Evolutionary conservation across 2,329 filamentous ascomycete genomes (phyloP).

Genomic region (Colletotrichum lindemuthianum): DNA sequence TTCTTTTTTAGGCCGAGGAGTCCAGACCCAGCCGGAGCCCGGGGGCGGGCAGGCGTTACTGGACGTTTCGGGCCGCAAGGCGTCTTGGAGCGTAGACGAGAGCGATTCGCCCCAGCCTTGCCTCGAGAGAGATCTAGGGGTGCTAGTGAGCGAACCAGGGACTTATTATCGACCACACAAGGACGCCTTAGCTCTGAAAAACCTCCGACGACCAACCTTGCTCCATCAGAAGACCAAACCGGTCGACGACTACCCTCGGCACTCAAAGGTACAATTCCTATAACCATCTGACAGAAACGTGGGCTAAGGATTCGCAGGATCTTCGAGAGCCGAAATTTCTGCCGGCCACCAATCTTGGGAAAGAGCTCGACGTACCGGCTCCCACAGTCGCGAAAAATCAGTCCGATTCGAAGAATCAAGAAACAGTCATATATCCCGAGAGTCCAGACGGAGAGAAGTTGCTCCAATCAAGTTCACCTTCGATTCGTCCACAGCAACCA

Average conservation of each 20-base stretch:
- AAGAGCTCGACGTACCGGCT: background rate
- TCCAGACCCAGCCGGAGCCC: background rate
- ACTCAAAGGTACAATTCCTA: too few relatives aligned
- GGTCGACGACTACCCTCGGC: too few relatives aligned
- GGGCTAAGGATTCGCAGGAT: too few relatives aligned
- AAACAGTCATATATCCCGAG: background rate
- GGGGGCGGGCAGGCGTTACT: constrained; percentile 15
- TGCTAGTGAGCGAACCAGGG: too few relatives aligned
- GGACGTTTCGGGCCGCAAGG: constrained; percentile 12
- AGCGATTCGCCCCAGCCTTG: background rate
- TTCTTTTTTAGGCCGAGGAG: constrained; percentile 38
- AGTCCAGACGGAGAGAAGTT: constrained; percentile 49
- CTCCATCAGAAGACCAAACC: too few relatives aligned
- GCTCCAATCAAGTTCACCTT: constrained; percentile 48
- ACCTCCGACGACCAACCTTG: too few relatives aligned
- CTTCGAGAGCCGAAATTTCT: background rate
- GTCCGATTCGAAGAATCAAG: constrained; percentile 5
- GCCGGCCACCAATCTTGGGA: background rate
- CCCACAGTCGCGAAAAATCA: background rate
- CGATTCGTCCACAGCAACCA: constrained; percentile 41
- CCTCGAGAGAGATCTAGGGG: background rate
- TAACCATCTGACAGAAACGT: too few relatives aligned
- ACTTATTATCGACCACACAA: too few relatives aligned
- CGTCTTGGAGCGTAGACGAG: background rate
- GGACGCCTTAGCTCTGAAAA: too few relatives aligned